Base-by-base conservation (phyloP, 2,329 filamentous ascomycete species). In the Colletotrichum magnum region DNA sequence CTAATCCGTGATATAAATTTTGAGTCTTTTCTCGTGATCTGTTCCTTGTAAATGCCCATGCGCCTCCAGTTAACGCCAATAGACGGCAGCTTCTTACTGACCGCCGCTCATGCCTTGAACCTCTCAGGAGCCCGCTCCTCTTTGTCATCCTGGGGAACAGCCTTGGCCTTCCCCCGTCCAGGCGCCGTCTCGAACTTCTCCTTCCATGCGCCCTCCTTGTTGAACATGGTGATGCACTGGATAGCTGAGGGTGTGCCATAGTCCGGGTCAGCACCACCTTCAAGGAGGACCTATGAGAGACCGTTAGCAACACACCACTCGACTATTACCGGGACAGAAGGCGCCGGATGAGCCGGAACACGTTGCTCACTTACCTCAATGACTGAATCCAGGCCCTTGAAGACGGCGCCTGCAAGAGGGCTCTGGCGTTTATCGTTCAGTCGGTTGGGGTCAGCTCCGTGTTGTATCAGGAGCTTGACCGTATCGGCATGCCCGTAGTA, bases 391-490 rank as follows among this genome's bases (percentile, higher is more conserved):
- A 91, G 89, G 9, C 88, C 88, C 78, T 94, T 94, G 78, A 94
- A 94, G 10, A 94, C 89, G 0, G 91, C 91, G 0, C 92, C 91
- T 0, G 91, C 91, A 4, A 94, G 81, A 1, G 90, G 89, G 72
- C 89, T 92, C 79, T 94, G 92, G 0, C 89, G 89, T 52, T 88
- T 80, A 71, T 91, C 91, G 71, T 94, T 93, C 45, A 93, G 75
- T 1, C 86, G 83, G 77, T 94, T 93, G 0, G 90, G 85, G 74
- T 93, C 90, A 1, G 90, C 90, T 1, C 90, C 89, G 64, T 88
- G 83, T 21, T 87, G 80, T 1, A 93, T 77, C 13, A 94, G 83
- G 68, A 92, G 81, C 52, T 81, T 83, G 36, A 90, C 89, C 0
- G 92, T 84, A 0, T 86, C 83, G 2, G 86, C 83, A 62, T 93